Evolutionary conservation across 2,329 filamentous ascomycete species (phyloP), one percentile per base, ranked within the genome.

Genomic region (Elsinoe fawcettii): DNA sequence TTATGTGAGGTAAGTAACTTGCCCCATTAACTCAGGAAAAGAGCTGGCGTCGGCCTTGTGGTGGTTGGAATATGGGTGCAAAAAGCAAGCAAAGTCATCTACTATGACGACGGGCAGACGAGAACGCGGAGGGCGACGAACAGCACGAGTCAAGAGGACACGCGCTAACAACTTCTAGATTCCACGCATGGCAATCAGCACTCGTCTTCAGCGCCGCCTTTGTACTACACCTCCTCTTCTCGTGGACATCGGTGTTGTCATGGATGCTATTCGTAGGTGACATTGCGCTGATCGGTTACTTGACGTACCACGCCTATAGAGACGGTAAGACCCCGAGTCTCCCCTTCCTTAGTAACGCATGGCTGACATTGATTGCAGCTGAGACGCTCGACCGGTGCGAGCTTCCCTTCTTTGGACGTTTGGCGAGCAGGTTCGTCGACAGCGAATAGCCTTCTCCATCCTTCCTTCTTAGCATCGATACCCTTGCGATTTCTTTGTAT

Each of bases 391-490:
- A 77, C 63, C 75, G 92, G 69, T 95, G 85, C 61, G 91, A 97
- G 71, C 80, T 96, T 1, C 92, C 92, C 0, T 83, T 95, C 66
- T 86, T 97, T 66, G 93, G 93, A 3, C 79, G 79, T 41, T 75
- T 96, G 64, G 93, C 93, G 43, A 95, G 86, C 72, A 87, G 87
- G 23, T 92, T 96, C 67, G 79, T 97, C 58, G 92, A 96, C 66
- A 88, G 96, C 68, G 93, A 96, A 70, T 86, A 67, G 63, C 25
- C 54, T 25, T 20, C 20, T 14, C 6, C 37, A 36, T 34, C 6
- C 37, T 47, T 34, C 37, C 22, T 49, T 56, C 11, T 16, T 34
- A 34, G 34, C 37, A 46, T 39, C 22, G 54, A 56, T 56, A 56
- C 54, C 54, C 54, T 25, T 14, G 3, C 43, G 3, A 34, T 44